Percentiles rank a stretch among this genome's conserved stretches.
Evolutionary conservation across 371 early-diverging fungal species (phyloP).

Genomic region (Haplosporangium sp.): DNA sequence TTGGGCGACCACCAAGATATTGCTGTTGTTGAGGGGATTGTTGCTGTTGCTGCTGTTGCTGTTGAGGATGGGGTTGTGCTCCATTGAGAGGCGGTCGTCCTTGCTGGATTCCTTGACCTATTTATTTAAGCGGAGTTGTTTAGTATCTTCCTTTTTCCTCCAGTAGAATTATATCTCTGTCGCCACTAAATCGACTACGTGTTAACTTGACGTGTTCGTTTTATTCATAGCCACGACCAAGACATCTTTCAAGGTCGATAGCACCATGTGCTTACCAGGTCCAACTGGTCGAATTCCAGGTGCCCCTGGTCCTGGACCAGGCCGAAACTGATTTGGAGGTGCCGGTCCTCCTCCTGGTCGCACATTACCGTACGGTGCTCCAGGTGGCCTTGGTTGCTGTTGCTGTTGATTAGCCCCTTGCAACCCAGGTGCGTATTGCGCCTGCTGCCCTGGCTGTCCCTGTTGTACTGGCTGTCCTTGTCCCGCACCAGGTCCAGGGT

Average conservation of each 20-base stretch:
- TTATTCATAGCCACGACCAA: neutral
- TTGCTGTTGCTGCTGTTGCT: conserved; percentile 22
- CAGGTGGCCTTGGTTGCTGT: conserved; percentile 21
- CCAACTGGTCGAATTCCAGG: conserved; percentile 23
- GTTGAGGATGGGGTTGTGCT: conserved; percentile 3
- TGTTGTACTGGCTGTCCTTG: conserved; percentile 11
- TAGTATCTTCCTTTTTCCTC: neutral
- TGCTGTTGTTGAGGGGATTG: conserved; percentile 1
- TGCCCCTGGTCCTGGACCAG: conserved; percentile 11
- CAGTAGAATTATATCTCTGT: neutral
- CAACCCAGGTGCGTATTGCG: conserved; percentile 2
- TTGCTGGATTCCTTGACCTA: conserved; percentile 19
- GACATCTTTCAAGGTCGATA: neutral
- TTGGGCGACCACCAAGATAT: conserved; percentile 32
- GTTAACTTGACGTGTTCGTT: neutral
- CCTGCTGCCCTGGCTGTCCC: conserved; percentile 5
- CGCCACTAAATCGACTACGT: neutral
- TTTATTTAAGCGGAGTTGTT: neutral
- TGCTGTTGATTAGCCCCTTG: conserved; percentile 18
- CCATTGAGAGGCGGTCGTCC: conserved; percentile 34
- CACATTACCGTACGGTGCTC: conserved; percentile 10
- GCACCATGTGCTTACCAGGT: conserved; percentile 10
- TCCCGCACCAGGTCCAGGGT: conserved; percentile 7
- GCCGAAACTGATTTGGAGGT: conserved; percentile 16
- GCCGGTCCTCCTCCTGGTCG: conserved; percentile 23